A percentile compares a stretch with the other conserved stretches of the same genome.
phyloP scores from a whole-genome alignment of 805 yeast genomes.

The Kodamaea kaohsiungensis region DNA sequence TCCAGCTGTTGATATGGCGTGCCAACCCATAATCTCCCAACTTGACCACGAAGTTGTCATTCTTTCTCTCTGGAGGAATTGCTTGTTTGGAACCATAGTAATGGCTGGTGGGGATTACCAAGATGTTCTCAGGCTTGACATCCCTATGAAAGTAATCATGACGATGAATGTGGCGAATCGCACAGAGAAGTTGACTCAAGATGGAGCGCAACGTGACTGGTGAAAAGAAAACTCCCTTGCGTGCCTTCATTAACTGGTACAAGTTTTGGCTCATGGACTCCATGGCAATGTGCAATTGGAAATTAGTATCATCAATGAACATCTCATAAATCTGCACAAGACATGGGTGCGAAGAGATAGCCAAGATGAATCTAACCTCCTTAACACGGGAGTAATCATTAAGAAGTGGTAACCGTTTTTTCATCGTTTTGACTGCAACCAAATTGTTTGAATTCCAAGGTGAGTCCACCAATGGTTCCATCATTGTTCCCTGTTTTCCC shows the following conservation, averaged over 20 bases:
- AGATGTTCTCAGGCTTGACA: conserved; percentile 89
- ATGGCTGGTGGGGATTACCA: conserved; percentile 59
- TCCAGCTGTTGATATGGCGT: conserved; percentile 52
- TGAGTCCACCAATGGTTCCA: conserved; percentile 42
- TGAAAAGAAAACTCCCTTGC: conserved; percentile 56
- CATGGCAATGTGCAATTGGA: conserved; percentile 78
- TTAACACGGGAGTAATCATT: conserved; percentile 47
- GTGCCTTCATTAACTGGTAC: conserved; percentile 69
- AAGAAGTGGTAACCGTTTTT: conserved; percentile 43
- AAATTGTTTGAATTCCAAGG: conserved; percentile 31
- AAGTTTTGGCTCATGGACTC: conserved; percentile 84
- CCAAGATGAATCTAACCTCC: conserved; percentile 65
- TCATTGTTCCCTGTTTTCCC: conserved; percentile 43
- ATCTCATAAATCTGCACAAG: conserved; percentile 77
- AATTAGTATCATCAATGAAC: conserved; percentile 64
- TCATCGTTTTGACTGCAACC: conserved; percentile 82
- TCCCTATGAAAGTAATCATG: conserved; percentile 80
- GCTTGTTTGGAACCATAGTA: conserved; percentile 47
- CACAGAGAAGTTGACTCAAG: conserved; percentile 69
- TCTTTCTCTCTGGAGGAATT: conserved; percentile 41
- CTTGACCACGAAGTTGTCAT: conserved; percentile 60
- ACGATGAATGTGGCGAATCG: conserved; percentile 78
- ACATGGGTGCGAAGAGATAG: conserved; percentile 70
- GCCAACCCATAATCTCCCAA: conserved; percentile 83
- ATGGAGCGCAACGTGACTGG: conserved; percentile 63